Evolutionary conservation across 192 early-diverging fungal genomes (phyloP).

Genomic region (Pilaira anomala): DNA sequence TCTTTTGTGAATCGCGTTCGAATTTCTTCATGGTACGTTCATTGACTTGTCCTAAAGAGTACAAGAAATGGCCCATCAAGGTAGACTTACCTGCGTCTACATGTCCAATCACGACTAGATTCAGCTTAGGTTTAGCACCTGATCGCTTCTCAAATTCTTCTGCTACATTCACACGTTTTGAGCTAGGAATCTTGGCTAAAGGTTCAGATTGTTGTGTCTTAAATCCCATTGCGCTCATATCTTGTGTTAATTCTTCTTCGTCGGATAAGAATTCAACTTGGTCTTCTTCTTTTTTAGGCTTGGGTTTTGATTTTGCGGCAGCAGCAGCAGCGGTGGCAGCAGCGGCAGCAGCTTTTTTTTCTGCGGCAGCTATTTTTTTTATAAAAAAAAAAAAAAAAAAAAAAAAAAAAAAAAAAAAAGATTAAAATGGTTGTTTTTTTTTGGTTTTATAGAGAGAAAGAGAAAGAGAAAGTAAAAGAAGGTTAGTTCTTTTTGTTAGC

Average conservation of each 20-base stretch:
- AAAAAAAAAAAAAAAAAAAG: not conserved
- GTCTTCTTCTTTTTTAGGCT: constrained; percentile 13
- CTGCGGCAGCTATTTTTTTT: constrained; percentile 6
- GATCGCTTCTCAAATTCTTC: constrained; percentile 68
- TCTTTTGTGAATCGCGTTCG: constrained; percentile 86
- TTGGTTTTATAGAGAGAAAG: not conserved
- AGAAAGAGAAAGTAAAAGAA: not conserved
- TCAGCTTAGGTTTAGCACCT: constrained; percentile 67
- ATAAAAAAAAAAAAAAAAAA: constrained; percentile 7
- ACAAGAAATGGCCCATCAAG: constrained; percentile 93
- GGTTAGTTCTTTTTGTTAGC: not conserved
- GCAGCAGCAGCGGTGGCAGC: constrained; percentile 4
- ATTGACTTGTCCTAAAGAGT: constrained; percentile 83
- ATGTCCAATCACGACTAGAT: constrained; percentile 90
- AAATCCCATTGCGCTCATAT: constrained; percentile 29
- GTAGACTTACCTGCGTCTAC: constrained; percentile 98
- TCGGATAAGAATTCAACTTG: constrained; percentile 25
- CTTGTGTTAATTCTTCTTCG: constrained; percentile 12
- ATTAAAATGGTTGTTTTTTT: not conserved
- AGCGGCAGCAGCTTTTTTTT: not conserved
- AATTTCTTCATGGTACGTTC: constrained; percentile 84
- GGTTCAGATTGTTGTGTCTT: constrained; percentile 14
- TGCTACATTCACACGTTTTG: constrained; percentile 67
- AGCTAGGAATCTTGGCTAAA: constrained; percentile 23
- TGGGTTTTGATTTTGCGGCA: not conserved